Evolutionary conservation across 2,329 filamentous ascomycete species (phyloP), one percentile per base, ranked within the genome.

Genomic region (Phyllosticta capitalensis): DNA sequence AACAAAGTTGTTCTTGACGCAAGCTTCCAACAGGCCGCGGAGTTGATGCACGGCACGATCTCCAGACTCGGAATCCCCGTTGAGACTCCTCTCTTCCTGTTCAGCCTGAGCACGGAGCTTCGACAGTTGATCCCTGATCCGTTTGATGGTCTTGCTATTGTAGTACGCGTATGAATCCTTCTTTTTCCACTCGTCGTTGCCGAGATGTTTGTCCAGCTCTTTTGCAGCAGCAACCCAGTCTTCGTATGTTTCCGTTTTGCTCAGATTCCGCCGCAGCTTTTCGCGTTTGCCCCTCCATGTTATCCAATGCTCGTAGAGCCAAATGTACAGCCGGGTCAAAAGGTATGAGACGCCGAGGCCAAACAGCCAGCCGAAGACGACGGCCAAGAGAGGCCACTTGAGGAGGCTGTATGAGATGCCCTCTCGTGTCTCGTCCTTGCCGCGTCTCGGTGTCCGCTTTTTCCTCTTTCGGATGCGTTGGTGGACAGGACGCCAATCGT

Each of bases 1-100:
- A 19, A 90, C 90, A 74, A 97, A 99, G 70, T 99, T 97, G 74
- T 92, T 95, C 81, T 96, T 99, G 66, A 96, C 88, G 70, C 92
- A 97, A 14, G 89, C 90, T 75, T 96, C 90, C 20, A 95, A 78
- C 61, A 97, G 75, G 0, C 81, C 81, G 63, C 85, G 87, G 58
- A 99, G 79, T 58, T 94, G 90, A 63, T 92, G 87, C 2, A 90
- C 78, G 0, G 86, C 80, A 61, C 81, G 77, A 3, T 65, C 64
- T 10, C 64, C 52, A 2, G 38, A 22, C 57, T 56, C 5, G 20
- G 63, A 61, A 68, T 73, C 53, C 55, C 65, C 63, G 3, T 66
- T 64, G 3, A 62, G 64, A 3, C 77, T 70, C 24, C 73, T 71
- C 71, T 88, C 83, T 1, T 85, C 85, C 48, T 75, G 76, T 57